These are phyloP conservation scores for Nicotiana benthamiana DNA, from an alignment of 257 asterid species.

Conservation along the genomic window DNA sequence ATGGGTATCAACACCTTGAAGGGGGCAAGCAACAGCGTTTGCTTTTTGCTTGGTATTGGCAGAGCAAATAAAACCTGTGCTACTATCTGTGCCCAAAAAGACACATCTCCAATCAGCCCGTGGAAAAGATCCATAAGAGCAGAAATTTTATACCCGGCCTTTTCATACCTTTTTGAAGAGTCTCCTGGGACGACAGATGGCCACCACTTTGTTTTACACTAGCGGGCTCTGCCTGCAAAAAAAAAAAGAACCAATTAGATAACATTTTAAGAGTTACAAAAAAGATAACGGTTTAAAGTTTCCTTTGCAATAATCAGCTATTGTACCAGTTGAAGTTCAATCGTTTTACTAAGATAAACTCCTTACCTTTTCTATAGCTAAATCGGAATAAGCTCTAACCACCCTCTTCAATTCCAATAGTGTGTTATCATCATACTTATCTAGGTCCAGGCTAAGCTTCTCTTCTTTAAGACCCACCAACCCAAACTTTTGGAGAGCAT, in stretches of 20 bases:
- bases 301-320: not conserved
- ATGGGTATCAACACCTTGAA: conserved; percentile 16
- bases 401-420: conserved; percentile 40
- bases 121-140: conserved; percentile 22
- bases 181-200: conserved; percentile 16
- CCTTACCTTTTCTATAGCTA: conserved; percentile 30
- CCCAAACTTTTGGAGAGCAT: conserved; percentile 19
- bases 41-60: conserved; percentile 20
- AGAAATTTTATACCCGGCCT: conserved; percentile 18
- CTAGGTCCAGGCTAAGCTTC: conserved; percentile 13
- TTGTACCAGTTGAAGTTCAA: not conserved
- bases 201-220: conserved; percentile 17
- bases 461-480: conserved; percentile 10
- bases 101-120: conserved; percentile 26
- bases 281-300: not conserved
- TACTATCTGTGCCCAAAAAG: conserved; percentile 24
- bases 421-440: conserved; percentile 30
- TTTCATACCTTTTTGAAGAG: conserved; percentile 38
- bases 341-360: not conserved
- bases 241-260: conserved; percentile 8
- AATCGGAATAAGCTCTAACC: conserved; percentile 18
- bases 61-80: conserved; percentile 21
- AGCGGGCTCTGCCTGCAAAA: conserved; percentile 37
- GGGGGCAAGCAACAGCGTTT: conserved; percentile 21
- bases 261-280: not conserved